Conservation (phyloP, 768 basidiomycete genomes). For the Boletellus sp. region DNA sequence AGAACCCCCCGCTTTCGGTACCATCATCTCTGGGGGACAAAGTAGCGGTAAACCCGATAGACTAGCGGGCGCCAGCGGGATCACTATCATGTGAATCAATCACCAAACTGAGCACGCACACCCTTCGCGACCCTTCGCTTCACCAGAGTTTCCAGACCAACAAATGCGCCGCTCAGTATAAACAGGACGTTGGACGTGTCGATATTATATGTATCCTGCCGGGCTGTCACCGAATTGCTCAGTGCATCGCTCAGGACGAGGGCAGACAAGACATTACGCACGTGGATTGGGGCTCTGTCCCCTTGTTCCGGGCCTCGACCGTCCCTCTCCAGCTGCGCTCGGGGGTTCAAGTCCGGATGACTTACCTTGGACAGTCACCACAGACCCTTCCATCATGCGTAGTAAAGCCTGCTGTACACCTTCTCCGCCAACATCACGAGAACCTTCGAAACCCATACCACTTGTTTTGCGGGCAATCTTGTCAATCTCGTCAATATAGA, state of each 20-base stretch:
- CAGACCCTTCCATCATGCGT: constrained; percentile 91
- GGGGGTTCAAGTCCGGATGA: constrained; percentile 47
- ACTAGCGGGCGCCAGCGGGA: constrained; percentile 43
- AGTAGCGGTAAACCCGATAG: constrained; percentile 79
- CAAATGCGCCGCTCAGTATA: constrained; percentile 92
- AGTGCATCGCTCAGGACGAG: background rate
- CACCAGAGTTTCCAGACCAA: constrained; percentile 82
- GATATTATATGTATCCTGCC: constrained; percentile 68
- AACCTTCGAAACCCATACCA: constrained; percentile 58
- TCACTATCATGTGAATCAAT: background rate
- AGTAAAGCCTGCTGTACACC: constrained; percentile 93
- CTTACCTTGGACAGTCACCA: constrained; percentile 78
- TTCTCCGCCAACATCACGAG: constrained; percentile 90
- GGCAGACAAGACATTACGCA: constrained; percentile 7
- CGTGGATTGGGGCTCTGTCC: constrained; percentile 35
- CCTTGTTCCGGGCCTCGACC: constrained; percentile 49
- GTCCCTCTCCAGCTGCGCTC: constrained; percentile 41
- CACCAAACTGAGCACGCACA: constrained; percentile 43
- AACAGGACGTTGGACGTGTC: constrained; percentile 94
- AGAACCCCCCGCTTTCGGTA: constrained; percentile 30
- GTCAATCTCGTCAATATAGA: constrained; percentile 96
- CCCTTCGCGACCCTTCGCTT: constrained; percentile 79
- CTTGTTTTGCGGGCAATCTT: constrained; percentile 72
- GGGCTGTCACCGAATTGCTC: constrained; percentile 35
- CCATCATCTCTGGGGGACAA: constrained; percentile 41